Base-by-base conservation (phyloP, 208 protist species). In the Leishmania turanica region DNA sequence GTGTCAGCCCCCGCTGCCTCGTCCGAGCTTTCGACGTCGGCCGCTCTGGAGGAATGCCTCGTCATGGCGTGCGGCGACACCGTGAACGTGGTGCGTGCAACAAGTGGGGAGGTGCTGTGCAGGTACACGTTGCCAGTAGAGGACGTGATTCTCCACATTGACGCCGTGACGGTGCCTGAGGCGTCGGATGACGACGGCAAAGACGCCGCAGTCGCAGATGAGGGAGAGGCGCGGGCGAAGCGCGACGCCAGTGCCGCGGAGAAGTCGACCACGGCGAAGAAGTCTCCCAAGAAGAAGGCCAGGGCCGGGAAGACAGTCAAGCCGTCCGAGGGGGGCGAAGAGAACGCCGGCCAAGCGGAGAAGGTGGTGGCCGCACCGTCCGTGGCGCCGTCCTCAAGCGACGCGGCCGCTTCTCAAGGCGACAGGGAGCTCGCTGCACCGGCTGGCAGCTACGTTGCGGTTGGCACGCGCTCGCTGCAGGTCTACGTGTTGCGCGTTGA, bases 21-120 rank as follows among this genome's bases (percentile, higher is more conserved):
- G 19, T 13, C 62, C 9, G 17, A 68, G 15, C 49, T 58, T 27
- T 34, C 64, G 4, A 49, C 77, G 66, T 70, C 78, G 45, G 37
- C 49, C 7, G 19, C 45, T 37, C n/a, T 56, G 1, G 79, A 87
- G 27, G 89, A 94, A 79, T 92, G 80, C 71, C 87, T 96, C 27
- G 92, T 96, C 27, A 91, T 88, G 77, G 88, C 91, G n/a, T 98
- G 93, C 80, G 95, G 93, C 27, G 92, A 96, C 72, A 90, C 92
- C 42, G 84, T 98, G 24, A 95, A 98, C 83, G 89, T 96, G 0
- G 84, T 98, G 72, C 78, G 78, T 21, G 87, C 89, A 56, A 58
- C 72, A 15, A 93, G 72, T 3, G 95, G 95, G 17, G 87, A 90
- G 45, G 47, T 94, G 40, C 74, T 96, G 54, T 92, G 89, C 84